Base-by-base conservation (phyloP, 495 filamentous ascomycete genomes). In the Aspergillus biplanus region DNA sequence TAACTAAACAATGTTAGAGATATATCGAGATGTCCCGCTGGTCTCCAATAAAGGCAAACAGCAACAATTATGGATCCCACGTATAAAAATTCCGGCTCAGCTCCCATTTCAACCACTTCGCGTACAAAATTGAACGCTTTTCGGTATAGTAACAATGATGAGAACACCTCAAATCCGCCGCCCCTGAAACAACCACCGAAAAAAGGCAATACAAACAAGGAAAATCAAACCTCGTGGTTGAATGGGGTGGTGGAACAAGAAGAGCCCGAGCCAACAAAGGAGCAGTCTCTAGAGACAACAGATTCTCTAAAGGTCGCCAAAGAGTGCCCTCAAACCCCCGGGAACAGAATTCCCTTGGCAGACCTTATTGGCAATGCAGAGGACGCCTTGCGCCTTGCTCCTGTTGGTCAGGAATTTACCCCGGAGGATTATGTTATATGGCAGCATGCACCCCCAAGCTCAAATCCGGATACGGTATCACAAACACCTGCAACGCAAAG, bases 291-390 rank as follows among this genome's bases (percentile, higher is more conserved):
- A 44, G 69, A 75, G 50, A 64, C 49, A 16, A 69, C 73, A 50
- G 75, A 77, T 32, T 34, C 63, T 6, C 21, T 27, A 27, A 80
- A 81, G 46, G 66, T 71, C 3, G 57, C 65, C 44, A 81, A 79
- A 56, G 75, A 87, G 73, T 80, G 83, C 62, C 83, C 90, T 4
- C 87, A 86, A 47, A 96, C 94, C 4, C 94, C 94, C 0, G 85
- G 87, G 16, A 85, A 86, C 33, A 83, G 89, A 48, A 78, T 96
- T 37, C 85, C 90, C 49, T 84, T 97, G 65, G 87, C 88, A 34
- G 92, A 96, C 63, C 79, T 98, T 21, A 89, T 97, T 62, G 87
- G 89, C 47, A 87, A 88, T 68, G 80, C 83, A 42, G 91, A 93
- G 62, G 79, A 83, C 59, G 83, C 83, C 4, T 71, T 80, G 55